phyloP scores from a whole-genome alignment of 257 asterid species.

The Scutellaria minor region DNA sequence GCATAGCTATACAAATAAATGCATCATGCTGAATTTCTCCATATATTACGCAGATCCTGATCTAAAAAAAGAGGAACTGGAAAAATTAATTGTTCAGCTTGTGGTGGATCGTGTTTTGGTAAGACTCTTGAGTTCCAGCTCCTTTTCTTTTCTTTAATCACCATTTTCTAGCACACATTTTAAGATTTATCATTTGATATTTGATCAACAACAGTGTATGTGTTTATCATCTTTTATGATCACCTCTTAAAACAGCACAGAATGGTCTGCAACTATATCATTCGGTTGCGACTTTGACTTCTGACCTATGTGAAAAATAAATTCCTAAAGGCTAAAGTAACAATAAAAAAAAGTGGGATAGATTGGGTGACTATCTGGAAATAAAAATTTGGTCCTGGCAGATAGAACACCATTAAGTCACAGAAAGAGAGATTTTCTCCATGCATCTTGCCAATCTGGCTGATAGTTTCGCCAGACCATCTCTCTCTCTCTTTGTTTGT shows the following conservation, averaged over 20 bases:
- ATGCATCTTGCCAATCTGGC: constrained; percentile 17
- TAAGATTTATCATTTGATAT: constrained; percentile 18
- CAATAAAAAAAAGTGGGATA: not conserved
- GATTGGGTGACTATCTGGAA: not conserved
- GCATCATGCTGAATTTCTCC: constrained; percentile 26
- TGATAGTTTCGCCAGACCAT: constrained; percentile 11
- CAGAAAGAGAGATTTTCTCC: not conserved
- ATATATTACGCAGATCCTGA: constrained; percentile 58
- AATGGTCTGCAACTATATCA: constrained; percentile 9
- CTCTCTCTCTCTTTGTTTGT: constrained; percentile 5
- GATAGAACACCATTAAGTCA: constrained; percentile 13
- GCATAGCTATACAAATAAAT: constrained; percentile 15
- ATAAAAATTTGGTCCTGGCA: constrained; percentile 13
- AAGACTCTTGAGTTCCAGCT: constrained; percentile 36
- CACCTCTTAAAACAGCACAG: not conserved
- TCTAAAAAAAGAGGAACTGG: constrained; percentile 81
- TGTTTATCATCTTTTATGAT: not conserved
- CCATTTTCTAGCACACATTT: constrained; percentile 7
- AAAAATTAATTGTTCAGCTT: constrained; percentile 78
- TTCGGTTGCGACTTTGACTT: constrained; percentile 26
- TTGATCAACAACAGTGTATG: constrained; percentile 10
- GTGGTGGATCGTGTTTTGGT: constrained; percentile 81
- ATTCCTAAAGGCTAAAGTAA: not conserved
- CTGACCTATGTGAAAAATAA: not conserved
- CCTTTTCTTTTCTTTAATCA: constrained; percentile 11